A percentile compares a stretch with the other conserved stretches of the same genome.
These are phyloP conservation scores for Trypanosoma lewisi DNA, from an alignment of 208 protist genomes.

Conservation along the genomic window DNA sequence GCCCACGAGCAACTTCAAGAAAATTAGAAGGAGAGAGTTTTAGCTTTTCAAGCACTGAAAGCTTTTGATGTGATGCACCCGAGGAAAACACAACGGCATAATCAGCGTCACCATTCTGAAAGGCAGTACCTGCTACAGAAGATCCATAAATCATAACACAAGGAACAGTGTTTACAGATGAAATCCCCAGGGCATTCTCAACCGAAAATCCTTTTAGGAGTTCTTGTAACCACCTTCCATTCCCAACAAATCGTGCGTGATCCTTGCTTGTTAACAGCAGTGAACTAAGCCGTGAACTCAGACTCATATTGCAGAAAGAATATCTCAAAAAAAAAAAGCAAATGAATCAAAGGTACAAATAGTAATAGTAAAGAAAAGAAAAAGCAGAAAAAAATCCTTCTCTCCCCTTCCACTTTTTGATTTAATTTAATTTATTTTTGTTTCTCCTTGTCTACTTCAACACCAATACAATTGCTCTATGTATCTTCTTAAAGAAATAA, in stretches of 20 bases:
- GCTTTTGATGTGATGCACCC: neutral
- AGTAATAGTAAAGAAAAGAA: slow-evolving; percentile 9
- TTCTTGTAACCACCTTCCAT: slow-evolving; percentile 26
- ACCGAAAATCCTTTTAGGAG: slow-evolving; percentile 30
- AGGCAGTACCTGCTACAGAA: slow-evolving; percentile 63
- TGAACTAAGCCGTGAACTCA: slow-evolving; percentile 16
- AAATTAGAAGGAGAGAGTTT: slow-evolving; percentile 14
- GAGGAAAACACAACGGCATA: slow-evolving; percentile 59
- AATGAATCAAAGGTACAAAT: neutral
- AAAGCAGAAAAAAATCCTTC: too few relatives aligned
- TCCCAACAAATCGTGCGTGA: slow-evolving; percentile 26
- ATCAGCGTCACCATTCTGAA: slow-evolving; percentile 71
- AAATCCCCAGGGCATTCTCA: slow-evolving; percentile 4
- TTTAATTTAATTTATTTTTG: too few relatives aligned
- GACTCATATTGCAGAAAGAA: slow-evolving; percentile 6
- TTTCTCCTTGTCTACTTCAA: neutral
- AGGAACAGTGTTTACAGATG: slow-evolving; percentile 2
- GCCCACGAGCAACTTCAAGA: slow-evolving; percentile 32
- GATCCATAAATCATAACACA: slow-evolving; percentile 77
- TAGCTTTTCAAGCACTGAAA: slow-evolving; percentile 3
- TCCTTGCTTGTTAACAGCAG: slow-evolving; percentile 18
- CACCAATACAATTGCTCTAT: too few relatives aligned
- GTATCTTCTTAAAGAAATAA: too few relatives aligned
- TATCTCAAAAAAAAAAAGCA: neutral
- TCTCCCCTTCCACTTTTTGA: too few relatives aligned